phyloP scores from a whole-genome alignment of 192 early-diverging fungal genomes.

The Backusella liffmaniae region DNA sequence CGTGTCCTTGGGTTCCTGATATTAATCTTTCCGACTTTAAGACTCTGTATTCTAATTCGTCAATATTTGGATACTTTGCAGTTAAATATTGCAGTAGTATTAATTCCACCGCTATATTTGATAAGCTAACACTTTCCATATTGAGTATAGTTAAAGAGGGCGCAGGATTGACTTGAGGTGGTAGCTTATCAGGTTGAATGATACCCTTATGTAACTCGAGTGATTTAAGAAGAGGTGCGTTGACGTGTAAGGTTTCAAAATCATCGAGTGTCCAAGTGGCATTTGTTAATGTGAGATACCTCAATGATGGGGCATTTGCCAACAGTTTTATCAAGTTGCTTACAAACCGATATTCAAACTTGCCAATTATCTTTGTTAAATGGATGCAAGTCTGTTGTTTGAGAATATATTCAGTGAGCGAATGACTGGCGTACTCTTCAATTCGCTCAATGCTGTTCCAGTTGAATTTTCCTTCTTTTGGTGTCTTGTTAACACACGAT shows the following conservation, averaged over 20 bases:
- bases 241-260: neutral
- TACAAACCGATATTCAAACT: neutral
- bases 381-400: neutral
- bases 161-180: neutral
- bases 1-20: neutral
- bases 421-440: neutral
- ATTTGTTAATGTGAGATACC: neutral
- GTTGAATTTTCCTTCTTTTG: neutral
- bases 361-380: neutral
- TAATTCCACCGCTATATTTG: neutral
- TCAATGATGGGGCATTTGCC: neutral
- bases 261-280: neutral
- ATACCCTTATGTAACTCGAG: neutral
- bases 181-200: neutral
- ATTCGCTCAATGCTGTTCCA: neutral
- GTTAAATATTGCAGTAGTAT: neutral
- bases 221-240: neutral
- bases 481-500: neutral
- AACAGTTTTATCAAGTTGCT: neutral
- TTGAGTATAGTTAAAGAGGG: neutral
- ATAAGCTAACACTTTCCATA: neutral
- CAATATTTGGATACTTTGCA: neutral
- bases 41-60: neutral
- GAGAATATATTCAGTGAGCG: neutral
- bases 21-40: neutral